Conservation (phyloP, 2,329 filamentous ascomycete species). For the Colletotrichum sidae region DNA sequence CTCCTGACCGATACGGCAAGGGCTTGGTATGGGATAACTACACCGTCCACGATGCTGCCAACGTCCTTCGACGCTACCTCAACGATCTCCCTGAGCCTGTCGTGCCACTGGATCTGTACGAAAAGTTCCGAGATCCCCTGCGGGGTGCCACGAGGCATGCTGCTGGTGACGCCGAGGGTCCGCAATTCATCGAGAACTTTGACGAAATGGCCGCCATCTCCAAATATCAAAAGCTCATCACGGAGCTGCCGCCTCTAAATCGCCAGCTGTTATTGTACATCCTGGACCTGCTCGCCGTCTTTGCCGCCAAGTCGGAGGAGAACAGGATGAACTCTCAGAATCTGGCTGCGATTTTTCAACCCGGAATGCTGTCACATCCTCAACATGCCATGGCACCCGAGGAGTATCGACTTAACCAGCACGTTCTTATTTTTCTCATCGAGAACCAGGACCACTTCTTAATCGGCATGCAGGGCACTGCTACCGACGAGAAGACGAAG, state of each 20-base stretch:
- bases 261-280: constrained; percentile 95
- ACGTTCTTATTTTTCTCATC: constrained; percentile 96
- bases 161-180: constrained; percentile 75
- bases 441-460: constrained; percentile 99
- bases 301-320: constrained; percentile 94
- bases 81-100: constrained; percentile 98
- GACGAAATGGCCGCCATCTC: constrained; percentile 78
- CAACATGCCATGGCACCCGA: constrained; percentile 94
- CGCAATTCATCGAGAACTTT: constrained; percentile 75
- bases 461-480: constrained; percentile 98
- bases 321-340: constrained; percentile 98
- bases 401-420: constrained; percentile 95
- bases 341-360: constrained; percentile 96
- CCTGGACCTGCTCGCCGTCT: constrained; percentile 93
- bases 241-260: constrained; percentile 91
- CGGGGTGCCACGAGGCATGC: constrained; percentile 78
- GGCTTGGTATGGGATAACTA: constrained; percentile 97
- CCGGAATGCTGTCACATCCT: constrained; percentile 94
- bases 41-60: constrained; percentile 97
- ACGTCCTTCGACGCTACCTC: constrained; percentile 93
- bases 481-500: constrained; percentile 84
- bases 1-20: constrained; percentile 94
- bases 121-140: constrained; percentile 88
- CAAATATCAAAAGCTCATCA: constrained; percentile 90
- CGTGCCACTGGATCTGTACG: constrained; percentile 92